These are phyloP conservation scores for Solanum chacoense DNA, from an alignment of 305 asterid genomes.

Conservation along the genomic window DNA sequence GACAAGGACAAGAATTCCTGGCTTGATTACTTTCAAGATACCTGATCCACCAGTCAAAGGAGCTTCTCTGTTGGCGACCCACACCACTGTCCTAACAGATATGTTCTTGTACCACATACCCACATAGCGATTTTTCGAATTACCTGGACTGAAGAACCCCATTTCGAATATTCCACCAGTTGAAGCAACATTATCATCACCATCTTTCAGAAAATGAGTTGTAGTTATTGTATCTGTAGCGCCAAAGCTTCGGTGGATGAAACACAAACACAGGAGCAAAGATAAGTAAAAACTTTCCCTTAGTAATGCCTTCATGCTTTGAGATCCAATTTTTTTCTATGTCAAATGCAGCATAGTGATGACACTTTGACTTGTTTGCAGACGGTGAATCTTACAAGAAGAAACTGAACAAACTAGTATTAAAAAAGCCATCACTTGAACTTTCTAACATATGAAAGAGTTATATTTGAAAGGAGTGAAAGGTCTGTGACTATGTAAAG, in stretches of 20 bases:
- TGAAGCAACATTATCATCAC: constrained; percentile 14
- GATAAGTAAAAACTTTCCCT: background rate
- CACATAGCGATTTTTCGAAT: constrained; percentile 22
- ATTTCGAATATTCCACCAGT: constrained; percentile 25
- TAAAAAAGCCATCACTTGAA: background rate
- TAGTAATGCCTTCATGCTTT: background rate
- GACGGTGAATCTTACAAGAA: background rate
- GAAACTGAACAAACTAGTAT: background rate
- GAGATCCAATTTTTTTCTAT: background rate
- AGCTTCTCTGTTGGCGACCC: constrained; percentile 26
- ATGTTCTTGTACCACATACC: constrained; percentile 30
- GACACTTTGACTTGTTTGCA: background rate
- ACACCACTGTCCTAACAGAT: background rate
- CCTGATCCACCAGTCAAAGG: constrained; percentile 12
- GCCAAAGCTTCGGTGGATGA: background rate
- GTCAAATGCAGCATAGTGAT: background rate
- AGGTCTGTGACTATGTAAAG: background rate
- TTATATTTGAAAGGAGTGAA: background rate
- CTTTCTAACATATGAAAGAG: background rate
- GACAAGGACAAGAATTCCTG: constrained; percentile 19
- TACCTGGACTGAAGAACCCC: constrained; percentile 33
- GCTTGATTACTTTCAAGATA: constrained; percentile 5
- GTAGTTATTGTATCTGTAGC: constrained; percentile 16
- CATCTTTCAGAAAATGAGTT: constrained; percentile 17
- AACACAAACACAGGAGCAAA: background rate